Evolutionary conservation across 2,329 filamentous ascomycete genomes (phyloP).

Genomic region (Talaromyces sp.): DNA sequence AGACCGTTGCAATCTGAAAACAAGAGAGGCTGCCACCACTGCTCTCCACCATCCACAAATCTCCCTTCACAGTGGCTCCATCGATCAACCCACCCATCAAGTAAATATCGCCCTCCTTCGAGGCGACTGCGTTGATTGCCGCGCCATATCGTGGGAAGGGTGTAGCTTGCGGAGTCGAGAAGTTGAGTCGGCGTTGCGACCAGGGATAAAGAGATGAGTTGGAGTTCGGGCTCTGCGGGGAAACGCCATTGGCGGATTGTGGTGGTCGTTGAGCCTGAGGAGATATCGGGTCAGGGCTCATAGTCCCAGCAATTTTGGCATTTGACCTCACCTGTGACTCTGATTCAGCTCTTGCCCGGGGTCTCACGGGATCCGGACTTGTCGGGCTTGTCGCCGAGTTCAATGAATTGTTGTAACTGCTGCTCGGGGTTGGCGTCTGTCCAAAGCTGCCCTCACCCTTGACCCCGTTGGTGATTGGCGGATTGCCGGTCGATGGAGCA

Average conservation of each 20-base stretch:
- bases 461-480: slow-evolving; percentile 52
- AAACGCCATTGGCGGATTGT: slow-evolving; percentile 60
- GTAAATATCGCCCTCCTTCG: slow-evolving; percentile 96
- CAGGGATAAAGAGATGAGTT: slow-evolving; percentile 91
- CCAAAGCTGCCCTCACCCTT: slow-evolving; percentile 38
- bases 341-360: slow-evolving; percentile 58
- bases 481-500: slow-evolving; percentile 42
- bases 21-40: slow-evolving; percentile 80
- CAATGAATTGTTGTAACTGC: slow-evolving; percentile 67
- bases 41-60: slow-evolving; percentile 96
- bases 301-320: background rate
- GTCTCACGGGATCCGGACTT: slow-evolving; percentile 67
- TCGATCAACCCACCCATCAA: slow-evolving; percentile 97
- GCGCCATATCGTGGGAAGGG: slow-evolving; percentile 97
- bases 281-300: background rate
- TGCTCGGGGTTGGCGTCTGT: slow-evolving; percentile 72
- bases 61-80: slow-evolving; percentile 92
- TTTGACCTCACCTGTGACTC: slow-evolving; percentile 55
- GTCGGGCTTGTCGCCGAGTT: slow-evolving; percentile 68
- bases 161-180: slow-evolving; percentile 77
- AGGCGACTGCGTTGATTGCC: slow-evolving; percentile 87
- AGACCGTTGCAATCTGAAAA: slow-evolving; percentile 86
- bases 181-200: slow-evolving; percentile 87
- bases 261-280: slow-evolving; percentile 36
- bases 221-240: slow-evolving; percentile 63